Evolutionary conservation across 495 filamentous ascomycete species (phyloP).

Genomic region (Penicillium coprophilum): DNA sequence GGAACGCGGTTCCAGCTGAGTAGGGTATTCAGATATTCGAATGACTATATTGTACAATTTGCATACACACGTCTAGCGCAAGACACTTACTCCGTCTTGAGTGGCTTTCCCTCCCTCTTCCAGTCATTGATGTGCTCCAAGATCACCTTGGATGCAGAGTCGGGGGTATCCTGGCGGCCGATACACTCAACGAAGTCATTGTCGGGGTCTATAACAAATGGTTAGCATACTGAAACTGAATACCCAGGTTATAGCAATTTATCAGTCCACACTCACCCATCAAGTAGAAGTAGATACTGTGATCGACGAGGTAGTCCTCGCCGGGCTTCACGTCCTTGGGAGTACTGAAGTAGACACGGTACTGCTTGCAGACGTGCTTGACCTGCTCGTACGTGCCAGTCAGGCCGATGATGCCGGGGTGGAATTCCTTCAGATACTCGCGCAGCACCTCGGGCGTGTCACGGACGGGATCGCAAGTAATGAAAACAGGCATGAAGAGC

Average conservation of each 20-base stretch:
- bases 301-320: slow-evolving; percentile 96
- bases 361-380: slow-evolving; percentile 87
- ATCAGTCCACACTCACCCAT: slow-evolving; percentile 62
- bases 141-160: slow-evolving; percentile 81
- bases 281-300: slow-evolving; percentile 98
- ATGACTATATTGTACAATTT: slow-evolving; percentile 33
- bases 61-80: slow-evolving; percentile 19
- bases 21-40: slow-evolving; percentile 32
- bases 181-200: slow-evolving; percentile 98
- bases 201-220: slow-evolving; percentile 68
- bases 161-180: slow-evolving; percentile 87
- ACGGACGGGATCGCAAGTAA: slow-evolving; percentile 91
- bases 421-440: slow-evolving; percentile 87
- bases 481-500: slow-evolving; percentile 74
- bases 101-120: slow-evolving; percentile 56
- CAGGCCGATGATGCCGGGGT: slow-evolving; percentile 80
- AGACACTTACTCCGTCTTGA: slow-evolving; percentile 38
- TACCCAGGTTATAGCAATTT: neutral
- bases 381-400: slow-evolving; percentile 92
- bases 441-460: slow-evolving; percentile 84
- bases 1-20: slow-evolving; percentile 13
- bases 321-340: slow-evolving; percentile 82
- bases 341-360: slow-evolving; percentile 96
- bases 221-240: slow-evolving; percentile 9
- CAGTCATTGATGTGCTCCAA: slow-evolving; percentile 88